A percentile compares a stretch with the other conserved stretches of the same genome.
Evolutionary conservation across 2,329 filamentous ascomycete genomes (phyloP).

Genomic region (Atkinsonella texensis): DNA sequence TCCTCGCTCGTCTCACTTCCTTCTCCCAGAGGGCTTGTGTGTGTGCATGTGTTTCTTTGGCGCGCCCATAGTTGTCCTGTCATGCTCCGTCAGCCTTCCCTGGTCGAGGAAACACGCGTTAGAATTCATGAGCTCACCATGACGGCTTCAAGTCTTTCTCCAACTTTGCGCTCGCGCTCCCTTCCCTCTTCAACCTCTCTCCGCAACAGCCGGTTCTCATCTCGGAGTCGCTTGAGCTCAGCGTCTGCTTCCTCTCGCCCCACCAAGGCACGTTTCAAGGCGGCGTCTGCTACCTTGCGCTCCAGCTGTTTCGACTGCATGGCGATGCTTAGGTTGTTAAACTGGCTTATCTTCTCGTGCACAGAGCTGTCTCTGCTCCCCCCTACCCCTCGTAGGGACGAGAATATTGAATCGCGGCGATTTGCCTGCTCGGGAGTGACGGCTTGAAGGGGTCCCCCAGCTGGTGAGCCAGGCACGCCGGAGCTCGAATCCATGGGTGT

Average conservation of each 20-base stretch:
- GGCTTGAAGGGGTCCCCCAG: slow-evolving; percentile 43
- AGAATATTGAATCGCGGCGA: slow-evolving; percentile 25
- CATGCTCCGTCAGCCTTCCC: not conserved
- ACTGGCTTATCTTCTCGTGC: slow-evolving; percentile 58
- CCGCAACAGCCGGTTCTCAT: slow-evolving; percentile 44
- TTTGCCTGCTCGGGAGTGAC: slow-evolving; percentile 55
- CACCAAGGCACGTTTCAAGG: slow-evolving; percentile 52
- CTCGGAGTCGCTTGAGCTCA: slow-evolving; percentile 51
- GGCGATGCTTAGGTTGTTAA: slow-evolving; percentile 56
- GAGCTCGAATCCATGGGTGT: slow-evolving; percentile 28
- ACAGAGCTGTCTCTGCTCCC: slow-evolving; percentile 47
- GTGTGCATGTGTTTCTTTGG: slow-evolving; percentile 57
- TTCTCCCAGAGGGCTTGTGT: slow-evolving; percentile 61
- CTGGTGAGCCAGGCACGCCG: slow-evolving; percentile 41
- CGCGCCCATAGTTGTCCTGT: slow-evolving; percentile 57
- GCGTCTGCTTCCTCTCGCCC: slow-evolving; percentile 60
- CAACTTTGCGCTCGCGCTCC: slow-evolving; percentile 52
- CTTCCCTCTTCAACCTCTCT: slow-evolving; percentile 52
- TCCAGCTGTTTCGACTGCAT: slow-evolving; percentile 48
- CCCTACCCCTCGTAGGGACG: slow-evolving; percentile 23
- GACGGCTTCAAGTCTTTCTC: slow-evolving; percentile 54
- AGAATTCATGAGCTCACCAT: slow-evolving; percentile 41
- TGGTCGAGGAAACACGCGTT: too few relatives aligned
- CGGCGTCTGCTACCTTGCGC: slow-evolving; percentile 52
- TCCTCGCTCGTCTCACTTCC: slow-evolving; percentile 55